Percentiles rank a stretch among this genome's conserved stretches.
Conservation (phyloP, 805 yeast genomes). For the Sungouiozyma ichnusensis region DNA sequence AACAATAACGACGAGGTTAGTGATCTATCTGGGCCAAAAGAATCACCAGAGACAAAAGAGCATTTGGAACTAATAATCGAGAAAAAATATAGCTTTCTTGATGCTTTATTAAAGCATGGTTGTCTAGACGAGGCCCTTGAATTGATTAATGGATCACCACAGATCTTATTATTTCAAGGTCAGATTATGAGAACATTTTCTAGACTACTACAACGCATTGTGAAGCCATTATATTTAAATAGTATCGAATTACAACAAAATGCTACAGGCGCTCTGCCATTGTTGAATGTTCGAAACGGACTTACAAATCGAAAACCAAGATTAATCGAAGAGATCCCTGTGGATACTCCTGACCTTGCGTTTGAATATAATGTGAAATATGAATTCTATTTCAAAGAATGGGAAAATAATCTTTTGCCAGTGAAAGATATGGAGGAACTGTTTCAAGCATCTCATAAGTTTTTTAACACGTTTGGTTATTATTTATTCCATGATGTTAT, state of each 20-base stretch:
- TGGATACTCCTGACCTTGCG: slow-evolving; percentile 10
- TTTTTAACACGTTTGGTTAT: slow-evolving; percentile 46
- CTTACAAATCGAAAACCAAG: slow-evolving; percentile 13
- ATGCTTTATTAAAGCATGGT: slow-evolving; percentile 47
- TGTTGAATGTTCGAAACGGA: slow-evolving; percentile 9
- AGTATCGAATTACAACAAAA: neutral
- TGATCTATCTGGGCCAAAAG: too few species aligned
- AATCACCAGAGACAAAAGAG: too few species aligned
- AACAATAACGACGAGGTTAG: too few species aligned
- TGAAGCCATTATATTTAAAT: slow-evolving; percentile 35
- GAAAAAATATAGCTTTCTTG: slow-evolving; percentile 37
- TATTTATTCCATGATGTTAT: slow-evolving; percentile 38
- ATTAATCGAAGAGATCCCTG: slow-evolving; percentile 7
- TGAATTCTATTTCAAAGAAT: slow-evolving; percentile 37
- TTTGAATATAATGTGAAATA: slow-evolving; percentile 12
- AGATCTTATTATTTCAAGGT: slow-evolving; percentile 42
- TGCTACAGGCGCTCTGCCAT: neutral
- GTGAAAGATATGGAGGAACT: slow-evolving; percentile 36
- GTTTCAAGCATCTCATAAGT: slow-evolving; percentile 36
- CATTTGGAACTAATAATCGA: slow-evolving; percentile 1
- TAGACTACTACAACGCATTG: slow-evolving; percentile 37
- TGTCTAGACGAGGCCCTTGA: slow-evolving; percentile 50
- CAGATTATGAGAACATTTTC: slow-evolving; percentile 39
- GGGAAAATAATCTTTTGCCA: slow-evolving; percentile 36
- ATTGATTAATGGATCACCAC: slow-evolving; percentile 53